phyloP scores from a whole-genome alignment of 2,329 filamentous ascomycete genomes.

The Talaromyces sp. region DNA sequence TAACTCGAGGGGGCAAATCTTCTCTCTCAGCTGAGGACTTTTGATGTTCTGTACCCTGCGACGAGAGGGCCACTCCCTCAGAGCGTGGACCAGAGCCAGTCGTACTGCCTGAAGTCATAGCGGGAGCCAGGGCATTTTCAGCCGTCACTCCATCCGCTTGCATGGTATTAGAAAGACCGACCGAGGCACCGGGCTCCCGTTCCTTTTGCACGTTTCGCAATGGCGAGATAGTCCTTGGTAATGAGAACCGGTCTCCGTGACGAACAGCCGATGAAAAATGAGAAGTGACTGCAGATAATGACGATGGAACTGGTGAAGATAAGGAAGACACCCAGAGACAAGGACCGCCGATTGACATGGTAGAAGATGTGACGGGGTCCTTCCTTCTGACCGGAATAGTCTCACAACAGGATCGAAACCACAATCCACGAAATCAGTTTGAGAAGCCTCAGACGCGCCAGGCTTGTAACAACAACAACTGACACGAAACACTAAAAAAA shows the following conservation, averaged over 20 bases:
- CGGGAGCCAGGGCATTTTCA: conserved; percentile 32
- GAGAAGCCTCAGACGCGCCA: conserved; percentile 7
- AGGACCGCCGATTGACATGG: conserved; percentile 42
- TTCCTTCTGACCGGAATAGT: conserved; percentile 8
- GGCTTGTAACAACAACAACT: conserved; percentile 7
- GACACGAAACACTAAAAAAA: conserved; percentile 6
- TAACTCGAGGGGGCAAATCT: conserved; percentile 26
- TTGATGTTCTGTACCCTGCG: conserved; percentile 12
- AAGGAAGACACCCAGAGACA: conserved; percentile 40
- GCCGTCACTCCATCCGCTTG: conserved; percentile 29
- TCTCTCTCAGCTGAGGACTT: conserved; percentile 18
- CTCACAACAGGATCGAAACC: conserved; percentile 6
- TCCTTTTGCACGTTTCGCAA: conserved; percentile 25
- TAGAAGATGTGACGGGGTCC: conserved; percentile 20
- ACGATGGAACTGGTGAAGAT: conserved; percentile 33
- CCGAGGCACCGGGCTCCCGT: conserved; percentile 21
- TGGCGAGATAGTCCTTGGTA: conserved; percentile 24
- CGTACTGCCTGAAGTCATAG: conserved; percentile 12
- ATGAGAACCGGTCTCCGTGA: conserved; percentile 28
- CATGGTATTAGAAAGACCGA: conserved; percentile 26
- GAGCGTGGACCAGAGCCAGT: conserved; percentile 18
- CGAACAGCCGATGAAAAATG: conserved; percentile 30
- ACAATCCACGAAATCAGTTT: conserved; percentile 13
- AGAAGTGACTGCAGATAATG: conserved; percentile 33
- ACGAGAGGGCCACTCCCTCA: conserved; percentile 22